Conservation (phyloP, 1,139 yeast genomes). For the Starmera stellimalicola region DNA sequence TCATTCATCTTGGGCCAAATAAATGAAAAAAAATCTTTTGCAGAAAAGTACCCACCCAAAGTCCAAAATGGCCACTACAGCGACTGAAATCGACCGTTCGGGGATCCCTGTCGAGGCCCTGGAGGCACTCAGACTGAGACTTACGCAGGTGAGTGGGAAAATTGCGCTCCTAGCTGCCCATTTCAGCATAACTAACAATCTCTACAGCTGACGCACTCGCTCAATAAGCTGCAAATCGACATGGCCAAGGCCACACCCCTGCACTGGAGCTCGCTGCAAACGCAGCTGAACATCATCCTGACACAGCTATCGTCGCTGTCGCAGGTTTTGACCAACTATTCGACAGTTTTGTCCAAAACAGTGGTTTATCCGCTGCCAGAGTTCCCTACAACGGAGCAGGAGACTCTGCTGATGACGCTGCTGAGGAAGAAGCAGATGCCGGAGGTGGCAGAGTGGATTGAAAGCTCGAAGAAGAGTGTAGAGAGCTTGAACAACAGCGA, state of each 20-base stretch:
- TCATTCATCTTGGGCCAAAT: no score
- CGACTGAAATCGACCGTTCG: constrained; percentile 15
- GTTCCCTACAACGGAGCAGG: constrained; percentile 80
- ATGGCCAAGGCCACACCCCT: constrained; percentile 27
- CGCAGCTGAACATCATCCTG: constrained; percentile 73
- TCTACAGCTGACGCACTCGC: constrained; percentile 29
- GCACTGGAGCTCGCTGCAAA: constrained; percentile 48
- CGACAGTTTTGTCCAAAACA: constrained; percentile 49
- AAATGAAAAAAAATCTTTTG: no score
- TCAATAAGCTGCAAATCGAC: constrained; percentile 35
- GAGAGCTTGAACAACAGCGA: constrained; percentile 10
- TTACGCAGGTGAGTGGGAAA: constrained; percentile 33
- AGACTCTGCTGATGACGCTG: constrained; percentile 71
- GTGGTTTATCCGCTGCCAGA: constrained; percentile 76
- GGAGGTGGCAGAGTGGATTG: constrained; percentile 83
- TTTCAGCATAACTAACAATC: not conserved
- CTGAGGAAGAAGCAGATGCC: constrained; percentile 82
- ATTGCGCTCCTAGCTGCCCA: not conserved
- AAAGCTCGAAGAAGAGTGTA: constrained; percentile 40
- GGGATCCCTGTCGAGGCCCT: constrained; percentile 51
- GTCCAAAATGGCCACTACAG: no score
- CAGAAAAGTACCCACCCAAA: no score
- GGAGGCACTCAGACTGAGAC: constrained; percentile 49
- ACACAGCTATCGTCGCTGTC: constrained; percentile 77
- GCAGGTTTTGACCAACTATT: constrained; percentile 51